A percentile compares a stretch with the other conserved stretches of the same genome.
Conservation (phyloP, 2,329 filamentous ascomycete genomes). For the Nigrospora oryzae region DNA sequence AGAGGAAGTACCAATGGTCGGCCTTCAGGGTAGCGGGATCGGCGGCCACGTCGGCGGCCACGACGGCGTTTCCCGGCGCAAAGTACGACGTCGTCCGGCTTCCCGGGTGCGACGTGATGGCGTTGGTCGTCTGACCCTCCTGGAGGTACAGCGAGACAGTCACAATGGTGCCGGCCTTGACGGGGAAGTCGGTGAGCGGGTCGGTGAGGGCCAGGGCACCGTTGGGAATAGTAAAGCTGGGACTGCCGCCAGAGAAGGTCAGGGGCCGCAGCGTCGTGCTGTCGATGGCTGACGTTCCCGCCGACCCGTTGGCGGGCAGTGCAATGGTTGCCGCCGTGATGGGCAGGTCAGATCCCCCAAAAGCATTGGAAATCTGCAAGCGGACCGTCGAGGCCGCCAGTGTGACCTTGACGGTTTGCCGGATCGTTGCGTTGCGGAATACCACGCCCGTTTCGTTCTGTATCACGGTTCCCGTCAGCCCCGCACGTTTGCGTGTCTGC, state of each 20-base stretch:
- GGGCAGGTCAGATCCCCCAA: conserved; percentile 47
- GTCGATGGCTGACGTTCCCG: conserved; percentile 40
- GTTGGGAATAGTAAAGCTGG: conserved; percentile 36
- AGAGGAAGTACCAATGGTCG: conserved; percentile 52
- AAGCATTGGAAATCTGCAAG: conserved; percentile 53
- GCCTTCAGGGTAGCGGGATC: conserved; percentile 9
- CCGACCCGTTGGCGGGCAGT: conserved; percentile 38
- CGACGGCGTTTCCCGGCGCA: conserved; percentile 40
- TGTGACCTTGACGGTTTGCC: conserved; percentile 52
- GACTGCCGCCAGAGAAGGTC: conserved; percentile 43
- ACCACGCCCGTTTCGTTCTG: conserved; percentile 43
- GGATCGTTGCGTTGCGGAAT: conserved; percentile 50
- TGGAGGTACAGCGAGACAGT: conserved; percentile 50
- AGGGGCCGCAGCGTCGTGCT: conserved; percentile 36
- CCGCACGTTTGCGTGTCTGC: conserved; percentile 1
- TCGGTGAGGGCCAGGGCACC: conserved; percentile 51
- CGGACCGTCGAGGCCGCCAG: conserved; percentile 44
- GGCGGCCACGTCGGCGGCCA: conserved; percentile 27
- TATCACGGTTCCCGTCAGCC: no score
- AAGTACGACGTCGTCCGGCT: conserved; percentile 50
- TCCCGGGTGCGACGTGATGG: conserved; percentile 53
- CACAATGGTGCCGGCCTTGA: conserved; percentile 38
- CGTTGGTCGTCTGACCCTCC: conserved; percentile 43
- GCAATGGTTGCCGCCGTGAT: conserved; percentile 50
- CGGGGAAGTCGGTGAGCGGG: conserved; percentile 38